Conservation (phyloP, 768 basidiomycete species). For the Paxillus rubicundulus region DNA sequence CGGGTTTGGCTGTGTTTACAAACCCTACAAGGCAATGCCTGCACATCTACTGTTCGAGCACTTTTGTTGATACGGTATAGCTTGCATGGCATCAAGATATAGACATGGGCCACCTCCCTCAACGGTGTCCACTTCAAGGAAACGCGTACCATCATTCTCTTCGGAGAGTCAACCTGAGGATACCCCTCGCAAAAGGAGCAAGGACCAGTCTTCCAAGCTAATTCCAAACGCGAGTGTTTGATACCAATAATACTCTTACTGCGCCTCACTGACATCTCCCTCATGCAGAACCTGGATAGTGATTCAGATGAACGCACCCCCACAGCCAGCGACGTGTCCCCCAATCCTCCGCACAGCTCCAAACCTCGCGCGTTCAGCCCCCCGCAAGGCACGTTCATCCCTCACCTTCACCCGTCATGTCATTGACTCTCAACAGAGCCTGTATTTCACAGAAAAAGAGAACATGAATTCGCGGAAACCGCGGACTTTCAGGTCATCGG, state of each 20-base stretch:
- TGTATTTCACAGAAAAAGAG: constrained; percentile 16
- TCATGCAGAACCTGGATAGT: neutral
- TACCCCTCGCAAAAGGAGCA: neutral
- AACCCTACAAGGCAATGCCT: no score
- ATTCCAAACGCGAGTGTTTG: neutral
- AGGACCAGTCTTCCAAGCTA: neutral
- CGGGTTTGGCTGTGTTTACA: no score
- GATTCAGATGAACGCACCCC: neutral
- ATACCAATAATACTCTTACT: neutral
- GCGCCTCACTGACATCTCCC: neutral
- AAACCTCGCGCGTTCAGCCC: neutral
- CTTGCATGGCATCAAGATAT: neutral
- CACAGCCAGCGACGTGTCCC: neutral
- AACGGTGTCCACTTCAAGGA: constrained; percentile 22
- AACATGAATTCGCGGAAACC: constrained; percentile 39
- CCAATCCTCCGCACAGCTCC: neutral
- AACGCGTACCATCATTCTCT: constrained; percentile 23
- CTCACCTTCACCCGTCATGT: neutral
- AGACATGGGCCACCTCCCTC: neutral
- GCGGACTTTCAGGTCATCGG: constrained; percentile 42
- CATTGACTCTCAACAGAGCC: neutral
- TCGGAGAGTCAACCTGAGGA: constrained; percentile 9
- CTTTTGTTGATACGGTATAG: no score
- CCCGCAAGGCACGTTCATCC: neutral
- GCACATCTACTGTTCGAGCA: no score